Conservation (phyloP, 1,284 basidiomycete genomes). For the Kwoniella shivajii region DNA sequence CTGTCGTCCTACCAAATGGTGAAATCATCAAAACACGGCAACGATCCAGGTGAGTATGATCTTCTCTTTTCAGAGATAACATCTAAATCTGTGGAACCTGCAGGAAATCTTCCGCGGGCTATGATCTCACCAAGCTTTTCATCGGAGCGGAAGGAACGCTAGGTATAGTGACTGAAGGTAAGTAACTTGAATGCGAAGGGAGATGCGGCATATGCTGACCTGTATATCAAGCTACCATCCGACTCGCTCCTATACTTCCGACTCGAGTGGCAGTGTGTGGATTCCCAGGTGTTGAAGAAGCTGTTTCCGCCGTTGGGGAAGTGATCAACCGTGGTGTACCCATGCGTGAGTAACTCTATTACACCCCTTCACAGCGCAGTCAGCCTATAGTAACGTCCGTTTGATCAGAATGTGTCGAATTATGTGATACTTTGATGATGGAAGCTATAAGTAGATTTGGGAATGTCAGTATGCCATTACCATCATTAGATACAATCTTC, state of each 20-base stretch:
- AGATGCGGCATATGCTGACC: neutral
- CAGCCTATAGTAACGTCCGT: too few species aligned
- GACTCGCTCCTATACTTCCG: conserved; percentile 72
- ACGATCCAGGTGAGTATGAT: conserved; percentile 58
- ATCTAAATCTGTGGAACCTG: too few species aligned
- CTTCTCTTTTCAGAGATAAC: neutral
- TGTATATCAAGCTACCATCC: conserved; percentile 63
- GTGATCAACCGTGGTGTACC: conserved; percentile 62
- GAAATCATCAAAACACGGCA: conserved; percentile 88
- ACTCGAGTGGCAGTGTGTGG: conserved; percentile 60
- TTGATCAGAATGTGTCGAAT: conserved; percentile 71
- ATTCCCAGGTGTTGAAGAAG: conserved; percentile 57
- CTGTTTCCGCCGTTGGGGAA: conserved; percentile 64
- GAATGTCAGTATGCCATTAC: conserved; percentile 60
- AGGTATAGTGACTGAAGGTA: conserved; percentile 86
- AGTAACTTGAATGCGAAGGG: neutral
- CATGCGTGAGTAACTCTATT: conserved; percentile 38
- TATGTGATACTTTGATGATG: conserved; percentile 71
- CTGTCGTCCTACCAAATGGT: conserved; percentile 81
- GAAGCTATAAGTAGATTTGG: conserved; percentile 66
- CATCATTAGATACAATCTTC: conserved; percentile 72
- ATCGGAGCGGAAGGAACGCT: conserved; percentile 91
- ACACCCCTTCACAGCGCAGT: too few species aligned
- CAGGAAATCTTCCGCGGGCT: conserved; percentile 85
- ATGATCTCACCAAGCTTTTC: conserved; percentile 85